Base-by-base conservation (phyloP, 495 filamentous ascomycete genomes). In the Penicillium verhagenii region DNA sequence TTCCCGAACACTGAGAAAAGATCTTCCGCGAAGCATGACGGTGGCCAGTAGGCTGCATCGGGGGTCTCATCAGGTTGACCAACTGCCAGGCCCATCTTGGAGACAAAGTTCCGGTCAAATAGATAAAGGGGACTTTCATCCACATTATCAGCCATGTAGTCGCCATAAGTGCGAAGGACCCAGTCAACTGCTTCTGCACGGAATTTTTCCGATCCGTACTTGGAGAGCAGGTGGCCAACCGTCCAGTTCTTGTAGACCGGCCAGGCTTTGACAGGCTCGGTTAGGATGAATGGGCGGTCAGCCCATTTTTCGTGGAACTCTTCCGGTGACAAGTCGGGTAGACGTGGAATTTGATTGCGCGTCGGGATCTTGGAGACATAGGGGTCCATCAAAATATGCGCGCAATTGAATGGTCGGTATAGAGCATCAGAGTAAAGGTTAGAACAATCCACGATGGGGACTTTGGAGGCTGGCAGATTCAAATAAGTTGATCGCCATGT, bases 61-160 rank as follows among this genome's bases (percentile, higher is more conserved):
- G 72, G 67, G 33, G 71, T 72, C 20, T 65, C 47, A 14, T 68
- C 57, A 10, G 61, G 59, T 9, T 73, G 69, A 20, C 87, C 87
- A 16, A 90, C 76, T 18, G 73, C 73, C 29, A 96, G 74, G 16
- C 71, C 71, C 85, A 96, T 97, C 67, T 96, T 97, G 57, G 91
- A 85, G 7, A 87, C 90, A 60, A 98, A 98, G 13, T 76, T 76
- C 6, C 85, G 79, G 63, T 98, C 94, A 63, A 98, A 98, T 19
- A 98, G 80, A 64, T 97, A 98, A 2, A 98, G 75, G 0, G 94
- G 94, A 56, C 87, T 91, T 67, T 98, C 94, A 54, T 98, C 94
- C 21, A 73, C 72, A 70, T 79, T 91, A 65, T 95, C 82, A 16
- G 75, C 70, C 90, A 96, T 90, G 68, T 98, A 98, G 43, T 86